A percentile compares a stretch with the other conserved stretches of the same genome.
Conservation (phyloP, 306 rosid species). For the Macrotyloma uniflorum region DNA sequence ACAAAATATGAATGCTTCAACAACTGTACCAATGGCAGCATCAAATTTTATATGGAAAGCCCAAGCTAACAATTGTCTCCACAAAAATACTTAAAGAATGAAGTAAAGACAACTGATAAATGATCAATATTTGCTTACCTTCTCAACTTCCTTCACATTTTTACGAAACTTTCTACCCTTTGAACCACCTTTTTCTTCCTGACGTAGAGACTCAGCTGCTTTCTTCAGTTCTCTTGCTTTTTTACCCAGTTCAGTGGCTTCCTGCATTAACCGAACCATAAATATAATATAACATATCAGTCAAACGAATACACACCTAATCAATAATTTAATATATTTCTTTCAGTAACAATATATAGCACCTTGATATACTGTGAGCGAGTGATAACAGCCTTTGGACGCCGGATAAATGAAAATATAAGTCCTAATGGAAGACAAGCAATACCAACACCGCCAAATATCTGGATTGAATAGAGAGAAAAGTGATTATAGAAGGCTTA, state of each 20-base stretch:
- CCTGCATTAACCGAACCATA: conserved; percentile 50
- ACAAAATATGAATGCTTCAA: neutral
- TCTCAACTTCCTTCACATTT: conserved; percentile 79
- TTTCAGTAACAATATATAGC: conserved; percentile 3
- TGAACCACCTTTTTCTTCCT: conserved; percentile 81
- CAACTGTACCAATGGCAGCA: conserved; percentile 11
- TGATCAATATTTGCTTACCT: conserved; percentile 48
- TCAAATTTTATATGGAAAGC: conserved; percentile 24
- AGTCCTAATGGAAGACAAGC: conserved; percentile 88
- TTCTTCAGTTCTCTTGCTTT: conserved; percentile 87
- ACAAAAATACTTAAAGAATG: neutral
- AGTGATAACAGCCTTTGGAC: conserved; percentile 93
- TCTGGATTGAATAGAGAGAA: conserved; percentile 50
- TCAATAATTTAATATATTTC: neutral
- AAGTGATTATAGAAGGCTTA: neutral
- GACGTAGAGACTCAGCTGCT: conserved; percentile 76
- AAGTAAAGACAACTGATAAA: neutral
- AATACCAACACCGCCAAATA: conserved; percentile 92
- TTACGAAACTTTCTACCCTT: conserved; percentile 91
- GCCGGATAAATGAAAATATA: conserved; percentile 72
- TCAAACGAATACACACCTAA: neutral
- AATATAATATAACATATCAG: neutral
- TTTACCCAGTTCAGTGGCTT: conserved; percentile 88
- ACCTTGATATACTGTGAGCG: conserved; percentile 96
- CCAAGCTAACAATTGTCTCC: neutral